Base-by-base conservation (phyloP, 2,329 filamentous ascomycete genomes). In the Diaporthe humulicola region DNA sequence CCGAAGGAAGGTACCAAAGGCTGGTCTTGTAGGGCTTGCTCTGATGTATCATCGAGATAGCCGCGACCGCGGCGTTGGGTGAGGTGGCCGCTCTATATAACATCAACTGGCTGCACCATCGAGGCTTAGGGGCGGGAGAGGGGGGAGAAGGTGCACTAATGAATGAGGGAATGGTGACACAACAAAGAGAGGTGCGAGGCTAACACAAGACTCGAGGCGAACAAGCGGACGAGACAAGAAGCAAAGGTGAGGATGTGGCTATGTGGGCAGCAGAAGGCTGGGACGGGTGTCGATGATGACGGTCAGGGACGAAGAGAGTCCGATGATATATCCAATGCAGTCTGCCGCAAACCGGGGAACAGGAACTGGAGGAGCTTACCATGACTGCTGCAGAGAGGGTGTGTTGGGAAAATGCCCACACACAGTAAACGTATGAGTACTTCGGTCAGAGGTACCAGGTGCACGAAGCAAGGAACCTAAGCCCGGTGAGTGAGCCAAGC, bases 241-340 rank as follows among this genome's bases (percentile, higher is more conserved):
- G n/a, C 30, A 48, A 73, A 52, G 61, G 45, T 70, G 54, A 61
- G 36, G 28, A 61, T n/a, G 48, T 57, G 48, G 40, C 22, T 48
- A 14, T 38, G 58, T 60, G 19, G 52, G 48, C 19, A 52, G 50
- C 50, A 66, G 77, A 78, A 79, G 77, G 79, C 73, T 79, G 79
- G 79, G 78, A 80, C 74, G 72, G 78, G 75, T 77, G 77, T 75
- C 78, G 78, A 79, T 78, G 75, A 79, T 75, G 76, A 74, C 71
- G 73, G 54, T 45, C 57, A 73, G 58, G 70, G 64, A 74, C 61
- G 71, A 73, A 71, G 71, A 73, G 45, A 76, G 73, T 81, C 81
- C 80, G 80, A 82, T 85, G 82, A 86, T 84, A 85, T 85, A 86
- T 82, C 80, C 81, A 81, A 85, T 87, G 85, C 84, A 86, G 81